These are phyloP conservation scores for Rhizoctonia solani DNA, from an alignment of 1,284 basidiomycete genomes.

Conservation along the genomic window DNA sequence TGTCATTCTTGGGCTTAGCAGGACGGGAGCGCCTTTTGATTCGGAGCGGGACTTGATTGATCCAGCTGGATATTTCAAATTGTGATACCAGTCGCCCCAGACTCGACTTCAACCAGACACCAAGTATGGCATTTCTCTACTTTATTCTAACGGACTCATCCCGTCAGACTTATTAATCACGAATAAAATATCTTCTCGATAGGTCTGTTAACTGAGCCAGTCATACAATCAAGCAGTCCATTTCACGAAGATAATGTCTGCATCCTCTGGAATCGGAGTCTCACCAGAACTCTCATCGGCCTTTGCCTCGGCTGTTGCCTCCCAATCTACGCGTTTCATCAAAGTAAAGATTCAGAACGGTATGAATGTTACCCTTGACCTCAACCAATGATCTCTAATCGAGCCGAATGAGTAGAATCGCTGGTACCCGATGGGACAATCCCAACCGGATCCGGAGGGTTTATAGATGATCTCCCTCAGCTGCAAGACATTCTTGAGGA, in stretches of 20 bases:
- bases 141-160: no score
- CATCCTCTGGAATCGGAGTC: conserved; percentile 58
- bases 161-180: no score
- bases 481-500: conserved; percentile 64
- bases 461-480: conserved; percentile 62
- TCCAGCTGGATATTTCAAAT: no score
- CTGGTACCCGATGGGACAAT: conserved; percentile 62
- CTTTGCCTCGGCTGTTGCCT: conserved; percentile 61
- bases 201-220: no score
- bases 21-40: no score
- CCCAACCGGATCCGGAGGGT: conserved; percentile 50
- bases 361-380: conserved; percentile 46
- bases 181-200: no score
- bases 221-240: no score
- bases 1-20: no score
- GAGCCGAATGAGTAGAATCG: conserved; percentile 54
- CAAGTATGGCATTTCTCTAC: no score
- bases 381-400: conserved; percentile 12
- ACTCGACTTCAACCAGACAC: no score
- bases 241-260: conserved; percentile 56
- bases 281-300: conserved; percentile 45
- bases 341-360: conserved; percentile 75
- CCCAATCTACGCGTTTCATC: conserved; percentile 63
- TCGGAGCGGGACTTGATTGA: no score
- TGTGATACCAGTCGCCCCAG: no score